Base-by-base conservation (phyloP, 371 early-diverging fungal species). In the Parasitella parasitica region DNA sequence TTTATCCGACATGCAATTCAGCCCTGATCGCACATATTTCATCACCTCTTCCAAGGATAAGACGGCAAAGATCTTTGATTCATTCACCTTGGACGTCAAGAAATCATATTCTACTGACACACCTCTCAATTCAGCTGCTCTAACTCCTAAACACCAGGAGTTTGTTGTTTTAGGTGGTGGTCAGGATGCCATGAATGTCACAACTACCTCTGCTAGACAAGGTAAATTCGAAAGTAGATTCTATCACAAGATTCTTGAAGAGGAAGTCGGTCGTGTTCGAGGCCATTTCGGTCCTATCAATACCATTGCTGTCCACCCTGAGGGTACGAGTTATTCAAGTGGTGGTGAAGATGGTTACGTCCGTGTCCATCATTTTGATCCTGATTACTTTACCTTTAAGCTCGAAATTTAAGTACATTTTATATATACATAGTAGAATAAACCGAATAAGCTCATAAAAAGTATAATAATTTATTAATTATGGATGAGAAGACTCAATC, bases 271-370 rank as follows among this genome's bases (percentile, higher is more conserved):
- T 37, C 91, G 97, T 64, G 95, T 96, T 52, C 95, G 91, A 81
- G 98, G 99, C 39, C 99, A 99, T 74, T 99, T 99, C 81, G 99
- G 99, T 70, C 99, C 99, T 57, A 98, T 99, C 82, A 99, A 99
- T 85, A 97, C 99, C 15, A 86, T 99, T 64, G 97, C 98, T 28
- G 94, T 98, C 64, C 94, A 94, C 75, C 99, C 99, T 18, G 89
- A 90, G 64, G 98, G 99, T 52, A 91, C 83, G 64, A 88, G 94
- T 69, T 97, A 95, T 77, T 92, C 98, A 50, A 91, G 91, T 63
- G 99, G 99, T 72, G 97, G 96, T 75, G 99, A 99, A 79, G 99
- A 99, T 77, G 99, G 99, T 76, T 92, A 91, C 54, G 91, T 99
- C 36, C 92, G 97, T 65, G 84, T 99, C 32, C 97, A 99, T 81